Conservation (phyloP, 441 rosid genomes). For the Melastoma candidum region DNA sequence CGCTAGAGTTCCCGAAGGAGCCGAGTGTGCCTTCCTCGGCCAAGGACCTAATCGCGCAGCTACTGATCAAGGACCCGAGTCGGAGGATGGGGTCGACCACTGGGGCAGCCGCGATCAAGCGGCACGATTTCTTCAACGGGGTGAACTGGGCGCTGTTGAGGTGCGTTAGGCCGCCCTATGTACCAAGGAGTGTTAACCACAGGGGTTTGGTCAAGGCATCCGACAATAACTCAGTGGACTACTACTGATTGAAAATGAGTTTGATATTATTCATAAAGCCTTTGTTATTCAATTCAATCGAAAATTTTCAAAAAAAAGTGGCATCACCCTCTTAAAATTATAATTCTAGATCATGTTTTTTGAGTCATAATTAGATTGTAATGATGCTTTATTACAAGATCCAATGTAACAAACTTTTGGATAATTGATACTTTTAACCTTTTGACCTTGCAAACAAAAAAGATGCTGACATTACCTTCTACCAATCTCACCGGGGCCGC, state of each 20-base stretch:
- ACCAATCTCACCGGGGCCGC: too few relatives aligned
- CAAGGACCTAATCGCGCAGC: conserved; percentile 41
- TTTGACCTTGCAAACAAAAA: too few relatives aligned
- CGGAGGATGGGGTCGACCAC: conserved; percentile 37
- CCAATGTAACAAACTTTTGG: too few relatives aligned
- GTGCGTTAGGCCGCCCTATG: conserved; percentile 36
- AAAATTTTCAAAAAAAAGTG: too few relatives aligned
- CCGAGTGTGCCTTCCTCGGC: conserved; percentile 32
- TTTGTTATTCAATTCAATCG: too few relatives aligned
- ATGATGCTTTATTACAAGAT: too few relatives aligned
- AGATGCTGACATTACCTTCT: too few relatives aligned
- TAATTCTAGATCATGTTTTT: too few relatives aligned
- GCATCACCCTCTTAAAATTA: too few relatives aligned
- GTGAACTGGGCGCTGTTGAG: conserved; percentile 52
- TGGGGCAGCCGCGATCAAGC: conserved; percentile 43
- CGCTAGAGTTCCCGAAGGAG: conserved; percentile 42
- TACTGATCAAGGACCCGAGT: conserved; percentile 40
- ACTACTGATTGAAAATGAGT: conserved; percentile 14
- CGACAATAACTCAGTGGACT: conserved; percentile 26
- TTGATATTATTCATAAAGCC: too few relatives aligned
- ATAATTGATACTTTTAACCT: too few relatives aligned
- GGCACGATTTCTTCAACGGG: conserved; percentile 39
- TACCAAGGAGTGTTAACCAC: conserved; percentile 18
- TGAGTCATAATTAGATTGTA: too few relatives aligned
- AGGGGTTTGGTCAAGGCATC: conserved; percentile 6